Percentiles rank a stretch among this genome's conserved stretches.
Evolutionary conservation across 345 rosid species (phyloP).

Genomic region (Pugionium dolabratum): DNA sequence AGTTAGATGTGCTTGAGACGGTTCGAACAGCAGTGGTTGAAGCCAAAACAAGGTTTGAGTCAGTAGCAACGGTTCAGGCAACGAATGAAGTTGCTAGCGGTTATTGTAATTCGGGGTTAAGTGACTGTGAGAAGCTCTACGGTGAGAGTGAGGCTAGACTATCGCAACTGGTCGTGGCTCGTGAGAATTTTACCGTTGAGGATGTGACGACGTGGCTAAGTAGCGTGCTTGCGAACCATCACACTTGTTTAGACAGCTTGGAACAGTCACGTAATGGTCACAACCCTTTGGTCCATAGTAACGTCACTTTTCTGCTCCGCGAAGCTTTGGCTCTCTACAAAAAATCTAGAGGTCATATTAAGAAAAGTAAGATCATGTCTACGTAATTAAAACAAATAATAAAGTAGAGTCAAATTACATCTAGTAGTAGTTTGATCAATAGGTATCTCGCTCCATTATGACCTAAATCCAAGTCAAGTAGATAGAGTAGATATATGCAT

Average conservation of each 20-base stretch:
- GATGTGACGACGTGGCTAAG: conserved; percentile 67
- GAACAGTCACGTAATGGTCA: conserved; percentile 35
- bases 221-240: conserved; percentile 53
- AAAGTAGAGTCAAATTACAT: too few species aligned
- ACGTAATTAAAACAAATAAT: background rate
- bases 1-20: conserved; percentile 36
- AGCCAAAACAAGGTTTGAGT: conserved; percentile 40
- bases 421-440: background rate
- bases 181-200: conserved; percentile 40
- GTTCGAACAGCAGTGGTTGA: conserved; percentile 43
- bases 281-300: conserved; percentile 34
- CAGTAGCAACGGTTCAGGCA: conserved; percentile 21
- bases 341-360: conserved; percentile 5
- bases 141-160: conserved; percentile 56
- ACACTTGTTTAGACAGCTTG: conserved; percentile 64
- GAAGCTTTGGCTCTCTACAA: conserved; percentile 50
- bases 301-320: conserved; percentile 45
- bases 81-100: conserved; percentile 2
- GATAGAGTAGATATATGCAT: background rate
- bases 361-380: conserved; percentile 37
- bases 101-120: conserved; percentile 35
- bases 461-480: background rate
- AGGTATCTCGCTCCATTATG: background rate
- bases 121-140: conserved; percentile 57
- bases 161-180: conserved; percentile 34